Percentiles rank a stretch among this genome's conserved stretches.
Evolutionary conservation across 2,329 filamentous ascomycete genomes (phyloP).

Genomic region (Pseudocercospora eumusae): DNA sequence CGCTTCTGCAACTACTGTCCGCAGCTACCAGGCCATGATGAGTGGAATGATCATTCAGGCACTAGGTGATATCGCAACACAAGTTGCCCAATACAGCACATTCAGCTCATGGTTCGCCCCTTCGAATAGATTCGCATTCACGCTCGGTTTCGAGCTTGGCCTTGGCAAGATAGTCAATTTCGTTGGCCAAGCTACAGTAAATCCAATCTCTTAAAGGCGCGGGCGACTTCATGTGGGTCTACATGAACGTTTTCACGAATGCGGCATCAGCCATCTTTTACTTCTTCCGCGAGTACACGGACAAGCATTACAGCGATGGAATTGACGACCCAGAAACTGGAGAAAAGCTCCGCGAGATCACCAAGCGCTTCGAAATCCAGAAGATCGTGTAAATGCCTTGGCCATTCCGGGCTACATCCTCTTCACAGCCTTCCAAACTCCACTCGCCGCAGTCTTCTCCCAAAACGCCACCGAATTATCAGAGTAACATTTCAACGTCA

Average conservation of each 20-base stretch:
- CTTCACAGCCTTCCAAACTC: slow-evolving; percentile 62
- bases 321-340: slow-evolving; percentile 57
- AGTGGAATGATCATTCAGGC: slow-evolving; percentile 57
- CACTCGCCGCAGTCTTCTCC: slow-evolving; percentile 56
- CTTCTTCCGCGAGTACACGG: slow-evolving; percentile 57
- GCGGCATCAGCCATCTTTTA: slow-evolving; percentile 56
- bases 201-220: slow-evolving; percentile 59
- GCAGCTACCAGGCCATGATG: slow-evolving; percentile 63
- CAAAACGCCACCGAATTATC: slow-evolving; percentile 64
- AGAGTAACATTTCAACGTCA: slow-evolving; percentile 60
- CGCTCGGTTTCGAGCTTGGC: slow-evolving; percentile 61
- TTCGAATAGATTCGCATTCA: slow-evolving; percentile 62
- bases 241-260: slow-evolving; percentile 66
- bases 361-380: slow-evolving; percentile 57
- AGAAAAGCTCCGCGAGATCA: slow-evolving; percentile 61
- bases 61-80: slow-evolving; percentile 64
- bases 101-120: slow-evolving; percentile 67
- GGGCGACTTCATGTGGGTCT: slow-evolving; percentile 63
- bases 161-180: slow-evolving; percentile 64
- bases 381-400: slow-evolving; percentile 62
- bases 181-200: slow-evolving; percentile 61
- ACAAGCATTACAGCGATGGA: slow-evolving; percentile 50
- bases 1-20: slow-evolving; percentile 58
- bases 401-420: slow-evolving; percentile 60
- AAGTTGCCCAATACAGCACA: slow-evolving; percentile 65